Base-by-base conservation (phyloP, 805 yeast species). In the Candida sphagnicola region DNA sequence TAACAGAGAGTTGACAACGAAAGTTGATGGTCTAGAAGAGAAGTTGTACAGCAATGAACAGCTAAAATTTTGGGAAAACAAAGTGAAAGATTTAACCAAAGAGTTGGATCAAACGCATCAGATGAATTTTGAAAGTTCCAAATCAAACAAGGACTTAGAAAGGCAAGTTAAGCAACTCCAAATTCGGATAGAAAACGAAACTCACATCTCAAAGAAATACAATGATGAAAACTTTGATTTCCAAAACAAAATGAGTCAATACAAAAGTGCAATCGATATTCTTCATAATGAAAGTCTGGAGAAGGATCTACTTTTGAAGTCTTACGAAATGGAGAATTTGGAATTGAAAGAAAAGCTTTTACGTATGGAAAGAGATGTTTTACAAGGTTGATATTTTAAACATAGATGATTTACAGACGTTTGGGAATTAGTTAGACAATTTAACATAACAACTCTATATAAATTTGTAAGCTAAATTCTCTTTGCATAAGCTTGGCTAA, bases 151-250 rank as follows among this genome's bases (percentile, higher is more conserved):
- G 44, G 62, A 54, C 21, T 57, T 82, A 30, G 78, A 78, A 46
- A 72, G 82, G 44, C 61, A 70, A 4, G 60, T 80, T 21, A 75
- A 74, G 35, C 82, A 80, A 19, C 58, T 81, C 33, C 72, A 74
- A 40, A 66, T 68, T 26, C 70, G 76, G 33, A 67, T 71, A 38
- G 77, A 71, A 19, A 75, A 68, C 44, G 82, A 82, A 46, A 51
- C 65, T 3, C 66, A 65, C 32, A 70, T 77, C 17, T 66, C 77
- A 26, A 67, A 70, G 37, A 61, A 71, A 38, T 78, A 79, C 41
- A 75, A 75, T 43, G 80, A 74, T 36, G 89, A 82, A 46, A 78
- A 77, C 50, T 65, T 72, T 43, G 71, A 72, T 38, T 71, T 74
- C 43, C 82, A 78, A 44, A 66, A 70, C 32, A 75, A 75, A 41